Percentiles rank a stretch among this genome's conserved stretches.
These are phyloP conservation scores for Prunus kanzakura DNA, from an alignment of 306 rosid genomes.

Conservation along the genomic window DNA sequence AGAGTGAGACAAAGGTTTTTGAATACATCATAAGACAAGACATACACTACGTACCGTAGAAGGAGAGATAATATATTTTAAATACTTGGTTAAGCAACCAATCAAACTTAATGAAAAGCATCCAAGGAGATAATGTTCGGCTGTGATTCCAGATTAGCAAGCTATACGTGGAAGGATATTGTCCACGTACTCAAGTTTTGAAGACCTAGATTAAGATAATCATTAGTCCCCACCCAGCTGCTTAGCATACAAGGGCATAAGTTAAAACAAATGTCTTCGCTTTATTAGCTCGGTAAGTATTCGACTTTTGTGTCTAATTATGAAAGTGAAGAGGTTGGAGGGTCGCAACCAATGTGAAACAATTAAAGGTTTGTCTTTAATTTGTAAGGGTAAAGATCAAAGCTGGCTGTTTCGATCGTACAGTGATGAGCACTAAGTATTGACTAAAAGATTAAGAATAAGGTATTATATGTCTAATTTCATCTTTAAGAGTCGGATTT, in stretches of 20 bases:
- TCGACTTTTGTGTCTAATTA: slow-evolving; percentile 46
- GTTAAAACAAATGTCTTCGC: slow-evolving; percentile 31
- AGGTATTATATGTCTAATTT: slow-evolving; percentile 15
- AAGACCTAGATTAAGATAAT: neutral
- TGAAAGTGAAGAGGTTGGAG: slow-evolving; percentile 37
- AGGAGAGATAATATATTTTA: slow-evolving; percentile 8
- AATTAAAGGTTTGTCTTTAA: slow-evolving; percentile 15
- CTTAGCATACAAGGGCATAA: slow-evolving; percentile 30
- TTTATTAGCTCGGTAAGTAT: slow-evolving; percentile 47
- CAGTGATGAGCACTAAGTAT: slow-evolving; percentile 32
- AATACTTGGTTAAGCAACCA: slow-evolving; percentile 26
- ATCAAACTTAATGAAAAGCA: slow-evolving; percentile 37
- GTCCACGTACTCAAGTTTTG: slow-evolving; percentile 20
- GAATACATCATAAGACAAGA: neutral
- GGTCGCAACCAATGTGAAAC: slow-evolving; percentile 22
- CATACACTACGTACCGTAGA: no score
- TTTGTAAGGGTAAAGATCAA: neutral
- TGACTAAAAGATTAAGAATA: slow-evolving; percentile 18
- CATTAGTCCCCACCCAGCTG: slow-evolving; percentile 23
- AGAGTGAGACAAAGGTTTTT: slow-evolving; percentile 1
- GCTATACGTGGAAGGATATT: slow-evolving; percentile 31
- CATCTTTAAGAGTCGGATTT: slow-evolving; percentile 20
- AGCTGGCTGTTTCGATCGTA: slow-evolving; percentile 31
- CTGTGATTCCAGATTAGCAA: slow-evolving; percentile 26
- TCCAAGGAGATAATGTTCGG: slow-evolving; percentile 47